Conservation (phyloP, 2,329 filamentous ascomycete species). For the Penicillium sp. region DNA sequence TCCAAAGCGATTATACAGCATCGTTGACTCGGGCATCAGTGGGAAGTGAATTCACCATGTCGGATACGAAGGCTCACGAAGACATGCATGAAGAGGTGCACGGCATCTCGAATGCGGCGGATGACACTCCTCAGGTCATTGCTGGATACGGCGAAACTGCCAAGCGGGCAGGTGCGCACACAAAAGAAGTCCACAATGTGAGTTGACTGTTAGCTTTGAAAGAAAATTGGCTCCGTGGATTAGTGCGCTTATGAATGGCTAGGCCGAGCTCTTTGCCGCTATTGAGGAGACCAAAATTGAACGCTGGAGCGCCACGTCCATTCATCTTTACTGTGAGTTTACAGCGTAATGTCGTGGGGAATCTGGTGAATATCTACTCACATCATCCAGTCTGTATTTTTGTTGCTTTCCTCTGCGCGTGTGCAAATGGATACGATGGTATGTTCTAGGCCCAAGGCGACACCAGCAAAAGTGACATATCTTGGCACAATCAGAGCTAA, state of each 20-base stretch:
- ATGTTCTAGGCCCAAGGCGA: neutral
- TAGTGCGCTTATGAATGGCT: neutral
- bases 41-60: conserved; percentile 7
- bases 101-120: conserved; percentile 18
- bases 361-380: conserved; percentile 11
- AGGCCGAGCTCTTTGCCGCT: conserved; percentile 52
- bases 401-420: conserved; percentile 36
- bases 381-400: conserved; percentile 43
- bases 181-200: conserved; percentile 46
- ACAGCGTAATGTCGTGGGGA: neutral
- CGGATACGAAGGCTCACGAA: conserved; percentile 16
- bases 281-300: conserved; percentile 47
- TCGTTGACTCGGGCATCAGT: neutral
- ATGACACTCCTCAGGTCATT: conserved; percentile 15
- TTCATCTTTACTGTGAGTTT: conserved; percentile 32
- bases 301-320: conserved; percentile 28
- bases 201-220: conserved; percentile 11
- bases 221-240: too few species aligned
- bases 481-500: neutral
- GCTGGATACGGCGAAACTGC: conserved; percentile 23
- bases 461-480: too few species aligned
- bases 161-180: conserved; percentile 34
- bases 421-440: conserved; percentile 34
- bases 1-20: neutral
- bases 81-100: conserved; percentile 21